A percentile compares a stretch with the other conserved stretches of the same genome.
These are phyloP conservation scores for Chiua virens DNA, from an alignment of 768 basidiomycete genomes.

Conservation along the genomic window DNA sequence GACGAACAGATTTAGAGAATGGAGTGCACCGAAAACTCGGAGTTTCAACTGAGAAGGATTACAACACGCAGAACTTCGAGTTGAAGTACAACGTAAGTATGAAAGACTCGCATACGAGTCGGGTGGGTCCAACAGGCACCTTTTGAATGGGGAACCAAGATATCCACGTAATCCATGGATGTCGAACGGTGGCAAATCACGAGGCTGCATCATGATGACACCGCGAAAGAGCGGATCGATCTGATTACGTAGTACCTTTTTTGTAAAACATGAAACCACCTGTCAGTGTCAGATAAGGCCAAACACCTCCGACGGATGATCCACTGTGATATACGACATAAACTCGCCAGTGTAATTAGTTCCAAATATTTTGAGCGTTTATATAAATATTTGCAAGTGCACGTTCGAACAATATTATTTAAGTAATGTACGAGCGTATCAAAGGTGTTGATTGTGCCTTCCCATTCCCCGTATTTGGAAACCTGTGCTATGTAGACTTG, in stretches of 20 bases:
- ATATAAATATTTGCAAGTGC: too few species aligned
- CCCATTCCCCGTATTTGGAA: too few species aligned
- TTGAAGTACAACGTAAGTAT: constrained; percentile 5
- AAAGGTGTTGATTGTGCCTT: too few species aligned
- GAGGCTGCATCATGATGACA: constrained; percentile 2
- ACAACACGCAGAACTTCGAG: background rate
- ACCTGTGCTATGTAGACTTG: background rate
- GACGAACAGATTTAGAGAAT: background rate
- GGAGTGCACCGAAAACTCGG: background rate
- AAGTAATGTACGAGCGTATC: too few species aligned
- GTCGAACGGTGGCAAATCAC: constrained; percentile 4
- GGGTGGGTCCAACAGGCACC: background rate
- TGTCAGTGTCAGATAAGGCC: background rate
- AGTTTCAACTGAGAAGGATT: too few species aligned
- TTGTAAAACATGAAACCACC: background rate
- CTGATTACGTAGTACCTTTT: background rate
- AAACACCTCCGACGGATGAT: background rate
- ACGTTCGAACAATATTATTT: too few species aligned
- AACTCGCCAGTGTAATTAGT: too few species aligned
- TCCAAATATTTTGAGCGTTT: too few species aligned
- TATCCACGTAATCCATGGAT: constrained; percentile 17
- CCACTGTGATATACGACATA: too few species aligned
- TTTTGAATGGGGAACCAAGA: constrained; percentile 5
- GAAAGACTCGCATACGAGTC: background rate
- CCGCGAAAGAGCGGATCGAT: constrained; percentile 1